A percentile compares a stretch with the other conserved stretches of the same genome.
Evolutionary conservation across 2,329 filamentous ascomycete genomes (phyloP).

Genomic region (Lachnellula subtilissima): DNA sequence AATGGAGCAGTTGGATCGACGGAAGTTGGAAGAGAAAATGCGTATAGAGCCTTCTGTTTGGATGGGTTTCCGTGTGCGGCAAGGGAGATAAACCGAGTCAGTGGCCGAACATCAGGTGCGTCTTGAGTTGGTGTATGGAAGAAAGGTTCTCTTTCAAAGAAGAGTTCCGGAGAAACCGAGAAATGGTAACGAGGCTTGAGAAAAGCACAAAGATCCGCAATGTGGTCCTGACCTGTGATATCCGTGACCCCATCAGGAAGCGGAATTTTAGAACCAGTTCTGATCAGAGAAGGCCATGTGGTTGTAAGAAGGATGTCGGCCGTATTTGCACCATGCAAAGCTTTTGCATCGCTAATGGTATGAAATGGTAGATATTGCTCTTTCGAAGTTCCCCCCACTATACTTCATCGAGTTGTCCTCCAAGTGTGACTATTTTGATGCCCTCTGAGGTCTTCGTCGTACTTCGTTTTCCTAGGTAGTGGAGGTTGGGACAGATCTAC

Average conservation of each 20-base stretch:
- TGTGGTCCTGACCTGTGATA: conserved; percentile 54
- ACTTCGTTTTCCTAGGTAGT: conserved; percentile 82
- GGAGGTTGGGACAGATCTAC: conserved; percentile 83
- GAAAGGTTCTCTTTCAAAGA: conserved; percentile 90
- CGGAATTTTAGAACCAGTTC: conserved; percentile 59
- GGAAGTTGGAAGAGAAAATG: conserved; percentile 65
- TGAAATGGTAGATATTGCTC: conserved; percentile 76
- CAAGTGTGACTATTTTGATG: conserved; percentile 79
- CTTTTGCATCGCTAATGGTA: conserved; percentile 69
- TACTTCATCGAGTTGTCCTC: conserved; percentile 64
- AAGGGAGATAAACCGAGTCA: conserved; percentile 89
- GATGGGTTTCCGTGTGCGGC: conserved; percentile 69
- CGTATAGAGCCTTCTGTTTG: conserved; percentile 79
- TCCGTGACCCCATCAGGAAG: conserved; percentile 49
- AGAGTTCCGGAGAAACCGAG: conserved; percentile 57
- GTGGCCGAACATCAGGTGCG: conserved; percentile 48
- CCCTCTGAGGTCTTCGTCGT: conserved; percentile 87
- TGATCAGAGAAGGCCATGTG: conserved; percentile 76
- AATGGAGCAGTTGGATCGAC: conserved; percentile 55
- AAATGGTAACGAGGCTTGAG: conserved; percentile 94
- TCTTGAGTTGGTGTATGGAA: conserved; percentile 57
- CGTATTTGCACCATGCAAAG: conserved; percentile 68
- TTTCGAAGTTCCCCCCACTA: conserved; percentile 58
- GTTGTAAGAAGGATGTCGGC: conserved; percentile 85
- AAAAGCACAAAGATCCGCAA: conserved; percentile 72